phyloP scores from a whole-genome alignment of 1,284 basidiomycete genomes.

The Boletus albobrunnescens region DNA sequence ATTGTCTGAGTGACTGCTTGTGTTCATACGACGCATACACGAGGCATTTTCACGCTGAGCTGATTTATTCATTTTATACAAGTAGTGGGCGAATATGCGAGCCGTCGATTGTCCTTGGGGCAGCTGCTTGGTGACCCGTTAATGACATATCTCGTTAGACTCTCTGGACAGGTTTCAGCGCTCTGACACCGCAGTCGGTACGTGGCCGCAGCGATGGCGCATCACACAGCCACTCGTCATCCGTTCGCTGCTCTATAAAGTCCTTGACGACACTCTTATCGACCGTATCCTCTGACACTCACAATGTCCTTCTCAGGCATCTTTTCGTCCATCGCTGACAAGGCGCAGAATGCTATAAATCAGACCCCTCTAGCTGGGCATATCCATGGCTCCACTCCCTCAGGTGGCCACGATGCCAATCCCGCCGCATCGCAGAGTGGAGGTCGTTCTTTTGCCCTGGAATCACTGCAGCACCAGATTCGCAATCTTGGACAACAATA shows the following conservation, averaged over 20 bases:
- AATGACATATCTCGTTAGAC: conserved; percentile 27
- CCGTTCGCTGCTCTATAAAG: conserved; percentile 13
- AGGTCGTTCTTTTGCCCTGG: conserved; percentile 51
- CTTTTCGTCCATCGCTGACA: conserved; percentile 63
- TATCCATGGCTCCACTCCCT: conserved; percentile 40
- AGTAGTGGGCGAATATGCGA: conserved; percentile 24
- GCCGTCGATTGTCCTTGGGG: conserved; percentile 13
- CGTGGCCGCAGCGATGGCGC: conserved; percentile 9
- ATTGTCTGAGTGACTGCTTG: conserved; percentile 47
- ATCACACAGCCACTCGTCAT: conserved; percentile 22
- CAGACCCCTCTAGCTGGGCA: conserved; percentile 53
- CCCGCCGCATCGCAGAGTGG: conserved; percentile 41
- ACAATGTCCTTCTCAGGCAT: conserved; percentile 58
- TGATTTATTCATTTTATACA: conserved; percentile 35
- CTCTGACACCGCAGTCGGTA: neutral
- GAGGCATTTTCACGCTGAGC: conserved; percentile 17
- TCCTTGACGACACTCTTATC: conserved; percentile 9
- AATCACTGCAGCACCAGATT: conserved; percentile 65
- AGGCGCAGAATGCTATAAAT: conserved; percentile 66
- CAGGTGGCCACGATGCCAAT: conserved; percentile 35
- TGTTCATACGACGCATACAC: conserved; percentile 14
- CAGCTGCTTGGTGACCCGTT: conserved; percentile 22
- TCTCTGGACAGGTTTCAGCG: conserved; percentile 2
- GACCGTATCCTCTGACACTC: neutral
- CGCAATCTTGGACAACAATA: conserved; percentile 72